Evolutionary conservation across 306 rosid species (phyloP), one percentile per base, ranked within the genome.

Genomic region (Prunus salicina): DNA sequence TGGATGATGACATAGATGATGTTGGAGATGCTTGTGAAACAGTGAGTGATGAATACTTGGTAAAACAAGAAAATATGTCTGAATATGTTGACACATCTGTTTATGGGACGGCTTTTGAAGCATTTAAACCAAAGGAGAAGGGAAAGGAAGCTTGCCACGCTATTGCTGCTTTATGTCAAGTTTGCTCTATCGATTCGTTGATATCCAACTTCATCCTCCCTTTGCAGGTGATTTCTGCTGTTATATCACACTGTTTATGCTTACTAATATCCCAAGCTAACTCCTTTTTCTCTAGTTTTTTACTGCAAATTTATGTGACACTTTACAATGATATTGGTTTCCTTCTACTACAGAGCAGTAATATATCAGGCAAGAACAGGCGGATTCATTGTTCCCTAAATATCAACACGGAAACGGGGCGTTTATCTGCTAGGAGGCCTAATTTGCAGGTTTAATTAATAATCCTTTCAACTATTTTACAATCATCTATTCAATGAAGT

Each of bases 171-270:
- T 89, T 94, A 70, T 94, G 98, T 81, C 89, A 90, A 86, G 95
- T 94, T 80, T 91, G 98, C 86, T 91, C 98, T 62, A 92, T 94
- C 62, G 93, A 90, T 81, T 89, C 98, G 28, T 87, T 92, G 84
- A 90, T 94, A 74, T 94, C 97, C 67, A 94, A 94, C 84, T 94
- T 94, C 85, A 90, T 94, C 82, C 97, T 94, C 83, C 98, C 98
- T 74, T 87, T 94, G 78, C 97, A 94, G 97, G 97, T 94, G 73
- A 64, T 78, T 69, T 69, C 69, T 52, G 41, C 69, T n/a, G 43
- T 60, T 45, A 51, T 53, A 19, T 27, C 56, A 27, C 64, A n/a
- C 61, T 70, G 53, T 27, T 20, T 11, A 41, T 73, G 52, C 27
- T 71, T 51, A 52, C 14, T 72, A 38, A 49, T 45, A 3, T 20